Percentiles rank a stretch among this genome's conserved stretches.
phyloP scores from a whole-genome alignment of 1,284 basidiomycete species.

The Ganoderma lucidum region DNA sequence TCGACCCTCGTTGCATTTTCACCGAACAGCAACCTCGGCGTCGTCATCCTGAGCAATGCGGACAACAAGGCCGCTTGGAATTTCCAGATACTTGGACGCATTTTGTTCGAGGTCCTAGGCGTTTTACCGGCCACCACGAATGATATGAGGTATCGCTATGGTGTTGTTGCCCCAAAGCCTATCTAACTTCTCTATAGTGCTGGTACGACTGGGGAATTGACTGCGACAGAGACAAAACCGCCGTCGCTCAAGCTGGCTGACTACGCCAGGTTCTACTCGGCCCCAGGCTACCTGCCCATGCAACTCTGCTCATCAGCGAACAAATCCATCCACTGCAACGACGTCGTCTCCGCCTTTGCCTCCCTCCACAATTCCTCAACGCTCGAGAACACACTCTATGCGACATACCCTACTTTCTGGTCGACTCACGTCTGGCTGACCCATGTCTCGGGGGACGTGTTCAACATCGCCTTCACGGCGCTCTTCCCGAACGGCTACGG shows the following conservation, averaged over 20 bases:
- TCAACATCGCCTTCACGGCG: conserved; percentile 32
- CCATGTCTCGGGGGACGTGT: conserved; percentile 29
- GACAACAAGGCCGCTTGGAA: conserved; percentile 45
- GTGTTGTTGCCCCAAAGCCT: too few species aligned
- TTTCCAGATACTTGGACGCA: conserved; percentile 34
- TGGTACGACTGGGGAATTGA: not conserved
- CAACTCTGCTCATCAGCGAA: conserved; percentile 8
- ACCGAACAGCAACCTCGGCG: conserved; percentile 45
- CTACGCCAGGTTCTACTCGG: conserved; percentile 14
- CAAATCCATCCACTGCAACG: conserved; percentile 9
- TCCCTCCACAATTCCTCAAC: conserved; percentile 7
- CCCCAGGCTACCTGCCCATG: conserved; percentile 16
- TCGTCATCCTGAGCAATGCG: conserved; percentile 50
- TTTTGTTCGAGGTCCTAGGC: conserved; percentile 28
- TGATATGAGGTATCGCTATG: not conserved
- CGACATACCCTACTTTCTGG: conserved; percentile 34
- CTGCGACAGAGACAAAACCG: not conserved
- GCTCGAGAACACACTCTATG: conserved; percentile 26
- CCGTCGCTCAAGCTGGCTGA: conserved; percentile 9
- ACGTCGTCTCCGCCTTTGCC: conserved; percentile 12
- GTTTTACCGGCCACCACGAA: not conserved
- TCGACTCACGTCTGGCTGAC: conserved; percentile 35
- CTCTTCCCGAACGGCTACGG: conserved; percentile 41
- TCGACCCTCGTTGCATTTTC: conserved; percentile 45
- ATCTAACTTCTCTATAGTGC: not conserved